Percentiles rank a stretch among this genome's conserved stretches.
phyloP scores from a whole-genome alignment of 2,329 filamentous ascomycete genomes.

The Pseudopyricularia javanii region DNA sequence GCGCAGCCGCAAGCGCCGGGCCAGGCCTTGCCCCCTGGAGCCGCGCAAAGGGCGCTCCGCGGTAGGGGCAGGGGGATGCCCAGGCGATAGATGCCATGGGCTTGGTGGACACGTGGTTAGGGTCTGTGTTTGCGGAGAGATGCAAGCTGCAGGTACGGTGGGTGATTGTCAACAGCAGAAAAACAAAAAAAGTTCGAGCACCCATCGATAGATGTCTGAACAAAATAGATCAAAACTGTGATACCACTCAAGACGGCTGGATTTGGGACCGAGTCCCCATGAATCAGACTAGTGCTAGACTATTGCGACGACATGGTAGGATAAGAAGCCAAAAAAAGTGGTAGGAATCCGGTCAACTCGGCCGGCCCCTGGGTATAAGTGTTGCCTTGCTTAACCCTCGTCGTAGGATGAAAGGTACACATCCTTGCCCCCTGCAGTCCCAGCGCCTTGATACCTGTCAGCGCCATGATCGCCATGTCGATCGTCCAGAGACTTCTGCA shows the following conservation, averaged over 20 bases:
- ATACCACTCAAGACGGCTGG: not conserved
- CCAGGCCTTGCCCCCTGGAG: slow-evolving; percentile 62
- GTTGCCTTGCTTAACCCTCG: not conserved
- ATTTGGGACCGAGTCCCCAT: not conserved
- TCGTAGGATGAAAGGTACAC: not conserved
- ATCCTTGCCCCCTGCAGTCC: not conserved
- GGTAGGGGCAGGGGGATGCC: slow-evolving; percentile 85
- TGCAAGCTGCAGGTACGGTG: not conserved
- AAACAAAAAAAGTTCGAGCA: slow-evolving; percentile 6
- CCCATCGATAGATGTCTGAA: not conserved
- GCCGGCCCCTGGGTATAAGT: not conserved
- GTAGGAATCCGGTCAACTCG: not conserved
- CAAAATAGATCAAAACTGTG: not conserved
- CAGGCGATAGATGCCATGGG: slow-evolving; percentile 43
- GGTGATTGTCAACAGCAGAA: slow-evolving; percentile 4
- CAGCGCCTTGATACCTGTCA: not conserved
- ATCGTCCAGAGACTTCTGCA: not conserved
- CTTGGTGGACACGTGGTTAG: slow-evolving; percentile 1
- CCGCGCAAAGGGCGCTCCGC: slow-evolving; percentile 78
- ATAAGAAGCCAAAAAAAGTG: too few relatives aligned
- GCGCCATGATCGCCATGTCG: not conserved
- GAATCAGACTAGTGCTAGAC: not conserved
- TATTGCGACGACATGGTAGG: not conserved
- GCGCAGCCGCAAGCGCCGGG: slow-evolving; percentile 69
- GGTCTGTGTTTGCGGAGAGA: not conserved